Percentiles rank a stretch among this genome's conserved stretches.
Conservation (phyloP, 768 basidiomycete species). For the Exidia glandulosa region DNA sequence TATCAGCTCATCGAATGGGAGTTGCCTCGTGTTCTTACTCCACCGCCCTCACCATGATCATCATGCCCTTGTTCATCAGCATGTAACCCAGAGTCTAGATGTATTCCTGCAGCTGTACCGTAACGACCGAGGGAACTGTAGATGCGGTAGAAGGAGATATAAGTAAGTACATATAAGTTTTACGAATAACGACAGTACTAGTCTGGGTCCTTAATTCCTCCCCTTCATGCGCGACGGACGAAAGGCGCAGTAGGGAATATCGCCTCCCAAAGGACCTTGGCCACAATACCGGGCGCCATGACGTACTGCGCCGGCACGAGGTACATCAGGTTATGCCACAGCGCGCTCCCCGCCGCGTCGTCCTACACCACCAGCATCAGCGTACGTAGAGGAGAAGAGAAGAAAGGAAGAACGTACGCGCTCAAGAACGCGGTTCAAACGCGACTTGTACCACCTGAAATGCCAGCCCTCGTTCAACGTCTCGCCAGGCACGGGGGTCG, state of each 20-base stretch:
- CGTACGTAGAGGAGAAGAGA: not conserved
- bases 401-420: not conserved
- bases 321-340: constrained; percentile 8
- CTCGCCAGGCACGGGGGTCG: not conserved
- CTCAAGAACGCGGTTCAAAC: not conserved
- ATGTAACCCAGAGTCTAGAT: too few species aligned
- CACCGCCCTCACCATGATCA: too few species aligned
- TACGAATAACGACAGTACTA: too few species aligned
- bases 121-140: too few species aligned
- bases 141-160: too few species aligned
- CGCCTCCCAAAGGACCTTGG: constrained; percentile 10
- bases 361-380: constrained; percentile 6
- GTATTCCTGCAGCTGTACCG: too few species aligned
- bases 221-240: too few species aligned
- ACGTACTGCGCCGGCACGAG: constrained; percentile 10
- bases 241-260: not conserved
- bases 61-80: too few species aligned
- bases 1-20: too few species aligned
- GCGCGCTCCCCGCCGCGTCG: constrained; percentile 5
- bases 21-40: too few species aligned
- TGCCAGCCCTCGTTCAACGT: not conserved
- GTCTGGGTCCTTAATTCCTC: too few species aligned
- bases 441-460: not conserved
- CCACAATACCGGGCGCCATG: constrained; percentile 11
- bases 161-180: too few species aligned